Evolutionary conservation across 495 filamentous ascomycete genomes (phyloP).

Genomic region (Cercophora sp.): DNA sequence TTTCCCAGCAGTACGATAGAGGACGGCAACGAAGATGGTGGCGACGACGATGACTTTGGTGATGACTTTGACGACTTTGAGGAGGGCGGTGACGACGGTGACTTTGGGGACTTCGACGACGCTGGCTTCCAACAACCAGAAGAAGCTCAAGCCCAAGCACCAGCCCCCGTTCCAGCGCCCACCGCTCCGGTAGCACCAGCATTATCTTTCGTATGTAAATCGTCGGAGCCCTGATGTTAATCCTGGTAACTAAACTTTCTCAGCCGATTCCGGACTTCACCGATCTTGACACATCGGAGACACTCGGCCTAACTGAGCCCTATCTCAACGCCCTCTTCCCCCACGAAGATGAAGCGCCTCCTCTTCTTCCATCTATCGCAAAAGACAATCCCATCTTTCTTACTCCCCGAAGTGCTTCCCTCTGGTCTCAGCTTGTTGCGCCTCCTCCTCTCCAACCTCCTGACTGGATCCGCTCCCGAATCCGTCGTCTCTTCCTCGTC

Average conservation of each 20-base stretch:
- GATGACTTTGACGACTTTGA: slow-evolving; percentile 98
- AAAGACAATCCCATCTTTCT: slow-evolving; percentile 59
- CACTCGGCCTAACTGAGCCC: slow-evolving; percentile 47
- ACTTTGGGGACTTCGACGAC: slow-evolving; percentile 83
- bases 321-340: slow-evolving; percentile 58
- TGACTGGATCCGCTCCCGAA: slow-evolving; percentile 96
- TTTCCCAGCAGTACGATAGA: too few relatives aligned
- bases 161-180: slow-evolving; percentile 32
- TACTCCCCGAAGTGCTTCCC: slow-evolving; percentile 69
- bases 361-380: slow-evolving; percentile 39
- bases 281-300: slow-evolving; percentile 50
- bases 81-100: slow-evolving; percentile 67
- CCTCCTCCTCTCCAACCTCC: slow-evolving; percentile 93
- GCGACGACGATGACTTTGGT: slow-evolving; percentile 49
- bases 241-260: slow-evolving; percentile 5
- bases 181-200: slow-evolving; percentile 34
- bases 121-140: slow-evolving; percentile 72
- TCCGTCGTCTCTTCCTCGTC: slow-evolving; percentile 92
- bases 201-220: slow-evolving; percentile 42
- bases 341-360: slow-evolving; percentile 46
- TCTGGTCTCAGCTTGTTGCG: slow-evolving; percentile 95
- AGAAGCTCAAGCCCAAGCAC: slow-evolving; percentile 43
- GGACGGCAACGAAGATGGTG: slow-evolving; percentile 3
- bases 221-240: background rate
- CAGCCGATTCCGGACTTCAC: slow-evolving; percentile 73